Conservation (phyloP, 305 asterid species). For the Fraxinus sp. region DNA sequence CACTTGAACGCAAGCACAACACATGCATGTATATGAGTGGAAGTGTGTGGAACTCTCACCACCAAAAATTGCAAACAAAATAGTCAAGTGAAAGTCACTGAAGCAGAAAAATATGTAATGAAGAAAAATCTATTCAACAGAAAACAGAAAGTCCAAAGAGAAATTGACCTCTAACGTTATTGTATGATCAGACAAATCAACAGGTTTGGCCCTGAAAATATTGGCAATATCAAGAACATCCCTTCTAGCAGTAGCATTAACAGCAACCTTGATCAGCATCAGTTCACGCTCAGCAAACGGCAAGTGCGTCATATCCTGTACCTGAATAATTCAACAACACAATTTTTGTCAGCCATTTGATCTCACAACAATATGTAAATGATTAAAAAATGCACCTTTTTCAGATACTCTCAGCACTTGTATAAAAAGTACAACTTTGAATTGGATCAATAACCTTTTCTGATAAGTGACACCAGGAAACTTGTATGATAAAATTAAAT, state of each 20-base stretch:
- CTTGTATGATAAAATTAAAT: not conserved
- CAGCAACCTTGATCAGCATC: slow-evolving; percentile 89
- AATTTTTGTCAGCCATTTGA: slow-evolving; percentile 23
- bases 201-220: slow-evolving; percentile 89
- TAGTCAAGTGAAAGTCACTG: not conserved
- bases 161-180: slow-evolving; percentile 69
- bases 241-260: slow-evolving; percentile 76
- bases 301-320: slow-evolving; percentile 65
- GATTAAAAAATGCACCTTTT: not conserved
- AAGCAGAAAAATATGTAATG: not conserved
- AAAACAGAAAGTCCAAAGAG: slow-evolving; percentile 14
- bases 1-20: not conserved
- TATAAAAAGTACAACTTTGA: not conserved
- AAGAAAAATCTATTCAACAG: slow-evolving; percentile 8
- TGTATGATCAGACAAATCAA: slow-evolving; percentile 95
- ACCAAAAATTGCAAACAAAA: not conserved
- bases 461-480: not conserved
- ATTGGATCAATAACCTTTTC: not conserved
- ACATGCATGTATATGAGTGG: not conserved
- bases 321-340: slow-evolving; percentile 43
- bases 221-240: slow-evolving; percentile 87
- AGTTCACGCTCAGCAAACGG: slow-evolving; percentile 97
- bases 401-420: not conserved
- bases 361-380: not conserved
- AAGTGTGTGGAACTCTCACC: not conserved